A percentile compares a stretch with the other conserved stretches of the same genome.
Evolutionary conservation across 495 filamentous ascomycete species (phyloP).

Genomic region (Lasiosphaeria hispida): DNA sequence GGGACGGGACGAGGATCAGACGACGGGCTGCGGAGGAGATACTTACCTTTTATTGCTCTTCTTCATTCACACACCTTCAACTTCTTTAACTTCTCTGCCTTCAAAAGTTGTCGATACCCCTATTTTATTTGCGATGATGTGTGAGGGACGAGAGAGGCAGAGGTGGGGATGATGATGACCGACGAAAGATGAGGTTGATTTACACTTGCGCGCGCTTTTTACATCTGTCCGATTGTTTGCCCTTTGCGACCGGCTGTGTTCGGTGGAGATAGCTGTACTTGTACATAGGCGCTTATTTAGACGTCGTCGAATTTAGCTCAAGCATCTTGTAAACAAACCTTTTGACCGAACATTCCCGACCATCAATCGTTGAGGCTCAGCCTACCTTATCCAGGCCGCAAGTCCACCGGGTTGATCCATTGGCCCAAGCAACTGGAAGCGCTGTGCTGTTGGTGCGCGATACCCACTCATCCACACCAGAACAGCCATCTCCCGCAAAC

Average conservation of each 20-base stretch:
- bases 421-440: too few species aligned
- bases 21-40: neutral
- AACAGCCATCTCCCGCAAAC: too few species aligned
- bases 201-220: neutral
- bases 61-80: neutral
- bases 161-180: neutral
- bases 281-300: too few species aligned
- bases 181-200: slow-evolving; percentile 4
- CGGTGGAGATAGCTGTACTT: too few species aligned
- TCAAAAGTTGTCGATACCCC: slow-evolving; percentile 26
- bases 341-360: too few species aligned
- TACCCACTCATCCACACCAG: too few species aligned
- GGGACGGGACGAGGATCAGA: neutral
- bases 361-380: too few species aligned
- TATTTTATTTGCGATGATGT: slow-evolving; percentile 4
- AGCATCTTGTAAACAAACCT: too few species aligned
- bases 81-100: slow-evolving; percentile 16
- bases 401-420: too few species aligned
- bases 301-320: too few species aligned
- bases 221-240: neutral
- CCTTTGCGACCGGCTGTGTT: neutral
- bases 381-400: too few species aligned
- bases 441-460: too few species aligned
- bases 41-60: slow-evolving; percentile 2
- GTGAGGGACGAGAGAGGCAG: neutral